A percentile compares a stretch with the other conserved stretches of the same genome.
Evolutionary conservation across 805 yeast species (phyloP).

Genomic region (Cyberlindnera mycetangii): DNA sequence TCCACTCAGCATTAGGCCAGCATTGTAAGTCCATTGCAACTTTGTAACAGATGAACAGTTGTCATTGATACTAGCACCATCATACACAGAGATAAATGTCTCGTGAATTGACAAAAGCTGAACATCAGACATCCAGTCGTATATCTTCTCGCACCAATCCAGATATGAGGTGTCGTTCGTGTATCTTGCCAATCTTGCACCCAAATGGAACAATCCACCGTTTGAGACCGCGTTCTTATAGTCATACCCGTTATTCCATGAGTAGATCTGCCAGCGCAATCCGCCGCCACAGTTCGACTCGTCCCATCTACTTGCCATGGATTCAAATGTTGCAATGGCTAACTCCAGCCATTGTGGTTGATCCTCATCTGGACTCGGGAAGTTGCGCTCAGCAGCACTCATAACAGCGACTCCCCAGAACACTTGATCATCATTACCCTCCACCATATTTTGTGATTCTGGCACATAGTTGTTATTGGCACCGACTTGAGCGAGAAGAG

Average conservation of each 20-base stretch:
- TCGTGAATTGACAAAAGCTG: conserved; percentile 34
- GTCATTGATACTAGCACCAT: conserved; percentile 51
- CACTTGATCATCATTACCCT: conserved; percentile 97
- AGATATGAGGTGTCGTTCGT: conserved; percentile 71
- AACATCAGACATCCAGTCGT: conserved; percentile 72
- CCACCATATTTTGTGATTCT: conserved; percentile 81
- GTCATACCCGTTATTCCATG: conserved; percentile 92
- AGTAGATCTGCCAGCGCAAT: conserved; percentile 91
- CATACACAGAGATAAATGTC: conserved; percentile 41
- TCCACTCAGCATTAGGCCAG: conserved; percentile 66
- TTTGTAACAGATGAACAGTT: conserved; percentile 47
- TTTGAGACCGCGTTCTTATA: conserved; percentile 91
- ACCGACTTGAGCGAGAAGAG: conserved; percentile 73
- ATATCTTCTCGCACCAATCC: conserved; percentile 70
- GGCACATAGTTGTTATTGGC: conserved; percentile 79
- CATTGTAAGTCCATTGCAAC: conserved; percentile 65
- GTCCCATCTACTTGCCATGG: conserved; percentile 93
- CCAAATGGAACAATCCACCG: conserved; percentile 84
- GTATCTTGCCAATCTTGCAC: conserved; percentile 82
- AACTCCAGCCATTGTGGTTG: conserved; percentile 77
- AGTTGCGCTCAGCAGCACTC: conserved; percentile 89
- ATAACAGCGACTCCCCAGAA: conserved; percentile 95
- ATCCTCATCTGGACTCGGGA: conserved; percentile 60
- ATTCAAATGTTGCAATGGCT: conserved; percentile 87
- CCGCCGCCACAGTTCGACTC: conserved; percentile 83